These are phyloP conservation scores for Monoraphidium neglectum DNA, from an alignment of 139 green algal species.

Conservation along the genomic window DNA sequence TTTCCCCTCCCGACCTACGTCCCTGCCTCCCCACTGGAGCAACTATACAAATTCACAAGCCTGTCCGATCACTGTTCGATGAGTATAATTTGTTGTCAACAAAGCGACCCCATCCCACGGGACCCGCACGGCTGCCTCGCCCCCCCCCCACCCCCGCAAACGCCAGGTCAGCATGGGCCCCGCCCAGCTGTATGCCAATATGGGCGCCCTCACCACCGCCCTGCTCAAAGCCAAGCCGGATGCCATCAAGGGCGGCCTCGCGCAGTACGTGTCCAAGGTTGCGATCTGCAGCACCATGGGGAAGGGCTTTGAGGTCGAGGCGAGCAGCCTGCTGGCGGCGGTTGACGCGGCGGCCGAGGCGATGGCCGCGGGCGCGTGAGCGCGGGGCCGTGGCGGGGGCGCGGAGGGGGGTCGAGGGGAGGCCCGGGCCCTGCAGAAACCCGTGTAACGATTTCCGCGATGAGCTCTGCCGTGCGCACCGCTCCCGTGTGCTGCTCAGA, in stretches of 20 bases:
- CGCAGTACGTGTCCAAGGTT: conserved; percentile 47
- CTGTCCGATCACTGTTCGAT: no score
- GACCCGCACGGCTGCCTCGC: not conserved
- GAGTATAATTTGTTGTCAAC: not conserved
- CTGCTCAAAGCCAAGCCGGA: conserved; percentile 65
- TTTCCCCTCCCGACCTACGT: no score
- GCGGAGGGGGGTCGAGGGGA: no score
- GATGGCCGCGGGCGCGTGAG: conserved; percentile 1
- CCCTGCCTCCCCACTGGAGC: no score
- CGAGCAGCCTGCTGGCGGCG: conserved; percentile 39
- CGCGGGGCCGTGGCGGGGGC: no score
- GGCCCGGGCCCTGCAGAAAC: no score
- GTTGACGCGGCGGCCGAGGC: conserved; percentile 15
- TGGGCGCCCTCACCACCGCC: conserved; percentile 47
- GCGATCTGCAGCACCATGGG: conserved; percentile 66
- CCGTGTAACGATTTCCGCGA: no score
- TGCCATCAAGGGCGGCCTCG: conserved; percentile 58
- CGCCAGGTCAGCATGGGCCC: conserved; percentile 1
- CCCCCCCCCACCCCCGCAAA: not conserved
- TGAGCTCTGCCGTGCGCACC: no score
- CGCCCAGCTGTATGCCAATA: conserved; percentile 58
- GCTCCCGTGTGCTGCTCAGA: no score
- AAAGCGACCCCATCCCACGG: not conserved
- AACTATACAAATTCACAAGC: no score
- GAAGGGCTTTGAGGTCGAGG: conserved; percentile 46